Conservation (phyloP, 345 rosid species). For the Noccaea caerulescens region DNA sequence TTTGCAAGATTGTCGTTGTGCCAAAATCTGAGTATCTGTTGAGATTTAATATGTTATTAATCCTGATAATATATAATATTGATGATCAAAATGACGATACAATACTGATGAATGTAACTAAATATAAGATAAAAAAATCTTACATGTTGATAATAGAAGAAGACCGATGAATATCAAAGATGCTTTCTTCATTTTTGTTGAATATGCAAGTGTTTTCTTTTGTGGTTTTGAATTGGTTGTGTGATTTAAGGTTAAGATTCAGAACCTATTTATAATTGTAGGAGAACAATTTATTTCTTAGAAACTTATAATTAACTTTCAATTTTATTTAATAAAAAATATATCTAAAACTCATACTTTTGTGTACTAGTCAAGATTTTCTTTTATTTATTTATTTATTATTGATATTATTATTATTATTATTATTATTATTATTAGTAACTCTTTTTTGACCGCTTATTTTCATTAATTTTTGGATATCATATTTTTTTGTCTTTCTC, state of each 20-base stretch:
- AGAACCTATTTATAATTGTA: slow-evolving; percentile 4
- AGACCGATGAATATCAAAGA: slow-evolving; percentile 21
- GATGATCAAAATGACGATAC: background rate
- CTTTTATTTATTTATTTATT: too few species aligned
- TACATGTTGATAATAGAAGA: slow-evolving; percentile 29
- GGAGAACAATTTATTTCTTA: too few species aligned
- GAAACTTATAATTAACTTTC: too few species aligned
- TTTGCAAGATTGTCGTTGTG: background rate
- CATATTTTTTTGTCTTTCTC: too few species aligned
- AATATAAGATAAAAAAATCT: background rate
- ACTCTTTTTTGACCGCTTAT: too few species aligned
- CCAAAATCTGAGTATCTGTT: slow-evolving; percentile 13
- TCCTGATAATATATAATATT: background rate
- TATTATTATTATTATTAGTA: too few species aligned
- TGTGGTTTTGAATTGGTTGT: slow-evolving; percentile 12
- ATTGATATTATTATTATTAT: too few species aligned
- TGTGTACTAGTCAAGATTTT: too few species aligned
- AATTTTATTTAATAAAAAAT: too few species aligned
- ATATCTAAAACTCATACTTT: too few species aligned
- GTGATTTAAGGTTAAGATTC: background rate
- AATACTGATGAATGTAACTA: background rate
- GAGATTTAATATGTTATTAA: slow-evolving; percentile 1
- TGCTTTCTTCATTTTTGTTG: slow-evolving; percentile 25
- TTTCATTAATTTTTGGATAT: too few species aligned
- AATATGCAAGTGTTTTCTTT: background rate